Base-by-base conservation (phyloP, 1,284 basidiomycete species). In the Sphagnurus paluster region DNA sequence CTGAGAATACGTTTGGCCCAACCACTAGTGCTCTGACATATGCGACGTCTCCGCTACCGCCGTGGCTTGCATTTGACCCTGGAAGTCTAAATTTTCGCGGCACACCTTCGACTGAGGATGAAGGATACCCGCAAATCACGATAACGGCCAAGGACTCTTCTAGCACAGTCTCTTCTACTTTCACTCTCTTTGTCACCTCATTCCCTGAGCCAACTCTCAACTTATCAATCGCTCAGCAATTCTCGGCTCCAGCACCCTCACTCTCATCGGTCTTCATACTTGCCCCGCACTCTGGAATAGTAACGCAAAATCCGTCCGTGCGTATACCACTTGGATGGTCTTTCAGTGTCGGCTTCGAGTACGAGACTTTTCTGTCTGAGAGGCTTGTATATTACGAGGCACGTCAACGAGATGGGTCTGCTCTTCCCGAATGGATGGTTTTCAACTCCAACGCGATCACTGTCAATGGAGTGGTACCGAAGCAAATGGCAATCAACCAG, bases 281-380 rank as follows among this genome's bases (percentile, higher is more conserved):
- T 23, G 68, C 74, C 5, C 65, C 70, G 1, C 69, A 71, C 35
- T 87, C 87, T 16, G 79, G 81, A 13, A 65, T 90, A 34, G 56
- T 60, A 14, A 72, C 74, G 11, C 56, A 63, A 13, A 74, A 74
- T 40, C 87, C 88, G 17, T 75, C 80, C 10, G 64, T 97, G 44
- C 76, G 92, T 35, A 77, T 96, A 7, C 93, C 92, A 1, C 79
- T 81, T 2, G 70, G 74, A 23, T 97, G 93, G 93, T 93, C 90
- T 0, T 98, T 96, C 68, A 93, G 90, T 57, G 77, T 98, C 47
- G 95, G 94, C 8, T 84, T 97, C 57, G 70, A 82, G 33, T 74
- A 79, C 49, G 71, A 79, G 40, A 93, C 90, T 1, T 90, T 86
- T 62, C 59, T 60, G 1, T 69, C 76, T 13, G 44, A 61, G 14